Base-by-base conservation (phyloP, 2,329 filamentous ascomycete species). In the Zymoseptoria passerinii region DNA sequence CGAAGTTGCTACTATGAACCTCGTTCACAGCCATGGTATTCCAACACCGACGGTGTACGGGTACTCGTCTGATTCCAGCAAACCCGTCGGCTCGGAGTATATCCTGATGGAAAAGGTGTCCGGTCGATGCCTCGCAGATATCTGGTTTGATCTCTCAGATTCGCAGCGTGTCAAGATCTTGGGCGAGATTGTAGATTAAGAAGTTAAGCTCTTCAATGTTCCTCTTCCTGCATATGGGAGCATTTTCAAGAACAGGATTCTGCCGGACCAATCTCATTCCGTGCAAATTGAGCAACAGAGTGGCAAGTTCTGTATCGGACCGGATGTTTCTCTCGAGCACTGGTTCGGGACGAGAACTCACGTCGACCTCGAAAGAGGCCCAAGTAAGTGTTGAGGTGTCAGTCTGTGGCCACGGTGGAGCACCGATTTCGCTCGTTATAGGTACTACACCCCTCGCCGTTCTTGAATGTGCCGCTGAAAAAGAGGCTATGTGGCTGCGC, bases 271-370 rank as follows among this genome's bases (percentile, higher is more conserved):
- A 10, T 58, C 57, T 28, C 58, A 35, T 53, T 64, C 3, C 5
- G 63, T 55, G 28, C 52, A 49, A 52, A 29, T 49, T 19, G 54
- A 18, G 27, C 52, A 35, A 53, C 13, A 19, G 28, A 50, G 29
- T 52, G 19, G 20, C 18, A 2, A 50, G 53, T 70, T 72, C 56
- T 73, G 70, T 56, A 56, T 74, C 58, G 71, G 72, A 19, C 72
- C 72, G 28, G 67, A 71, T 52, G 67, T 65, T 44, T 70, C 64
- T 29, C 60, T 70, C 13, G 52, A 55, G 50, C 49, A 69, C 23
- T 73, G 71, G 71, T 64, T 69, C 58, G 69, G 64, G 16, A 69
- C 62, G 56, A 60, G 72, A 56, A 48, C 50, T 29, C 18, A 65
- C 19, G 28, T 74, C 1, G 50, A 67, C 3, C 52, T 66, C 28